Conservation (phyloP, 2,329 filamentous ascomycete genomes). For the Sporothrix pseudoabietina region DNA sequence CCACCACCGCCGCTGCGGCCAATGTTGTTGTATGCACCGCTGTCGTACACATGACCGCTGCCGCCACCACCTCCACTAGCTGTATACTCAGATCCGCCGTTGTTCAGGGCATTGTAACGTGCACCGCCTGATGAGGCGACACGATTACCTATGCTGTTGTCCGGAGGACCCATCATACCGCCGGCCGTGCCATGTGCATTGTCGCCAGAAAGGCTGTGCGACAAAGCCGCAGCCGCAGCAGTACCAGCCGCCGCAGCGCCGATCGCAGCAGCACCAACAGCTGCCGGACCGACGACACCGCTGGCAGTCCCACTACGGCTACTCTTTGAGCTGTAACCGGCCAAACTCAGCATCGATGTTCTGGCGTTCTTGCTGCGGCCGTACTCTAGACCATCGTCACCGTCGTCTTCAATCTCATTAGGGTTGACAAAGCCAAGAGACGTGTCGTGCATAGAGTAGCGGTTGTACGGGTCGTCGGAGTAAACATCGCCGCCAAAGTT, state of each 20-base stretch:
- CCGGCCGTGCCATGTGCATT: not conserved
- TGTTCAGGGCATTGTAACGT: conserved; percentile 60
- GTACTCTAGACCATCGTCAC: conserved; percentile 76
- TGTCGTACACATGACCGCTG: not conserved
- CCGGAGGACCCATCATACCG: not conserved
- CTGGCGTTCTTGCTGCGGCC: conserved; percentile 49
- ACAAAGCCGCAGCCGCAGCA: conserved; percentile 39
- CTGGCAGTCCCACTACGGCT: conserved; percentile 37
- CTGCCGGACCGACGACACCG: conserved; percentile 34
- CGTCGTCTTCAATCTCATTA: conserved; percentile 80
- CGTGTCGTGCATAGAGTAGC: conserved; percentile 55
- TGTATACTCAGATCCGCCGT: conserved; percentile 29
- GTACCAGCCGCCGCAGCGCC: conserved; percentile 37
- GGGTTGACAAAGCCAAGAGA: conserved; percentile 69
- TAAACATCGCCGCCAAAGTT: conserved; percentile 51
- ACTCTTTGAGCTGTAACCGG: conserved; percentile 49
- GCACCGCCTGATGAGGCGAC: conserved; percentile 23
- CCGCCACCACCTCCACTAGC: conserved; percentile 2
- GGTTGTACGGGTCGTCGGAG: conserved; percentile 68
- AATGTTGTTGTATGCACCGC: conserved; percentile 39
- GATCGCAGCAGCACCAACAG: conserved; percentile 40
- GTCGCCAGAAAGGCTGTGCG: conserved; percentile 35
- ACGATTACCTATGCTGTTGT: not conserved
- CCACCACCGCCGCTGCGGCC: conserved; percentile 39
- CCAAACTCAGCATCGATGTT: conserved; percentile 62